Percentiles rank a stretch among this genome's conserved stretches.
phyloP scores from a whole-genome alignment of 352 stramenopile genomes.

The Hyaloperonospora arabidopsidis region DNA sequence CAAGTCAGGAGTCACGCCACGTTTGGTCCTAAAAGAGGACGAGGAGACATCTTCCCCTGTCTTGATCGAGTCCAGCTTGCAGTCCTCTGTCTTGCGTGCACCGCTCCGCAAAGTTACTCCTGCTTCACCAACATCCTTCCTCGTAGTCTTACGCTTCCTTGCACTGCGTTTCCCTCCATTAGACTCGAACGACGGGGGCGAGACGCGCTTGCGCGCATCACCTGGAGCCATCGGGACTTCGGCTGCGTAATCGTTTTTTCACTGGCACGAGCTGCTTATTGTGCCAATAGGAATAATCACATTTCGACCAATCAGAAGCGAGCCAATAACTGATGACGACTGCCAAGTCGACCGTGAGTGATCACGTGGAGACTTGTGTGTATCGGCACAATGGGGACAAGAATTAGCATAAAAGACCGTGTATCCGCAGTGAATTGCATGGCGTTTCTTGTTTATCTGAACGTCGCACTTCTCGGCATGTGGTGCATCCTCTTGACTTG shows the following conservation, averaged over 20 bases:
- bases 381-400: slow-evolving; percentile 4
- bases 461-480: slow-evolving; percentile 78
- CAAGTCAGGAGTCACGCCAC: neutral
- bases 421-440: no score
- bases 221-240: slow-evolving; percentile 25
- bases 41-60: slow-evolving; percentile 15
- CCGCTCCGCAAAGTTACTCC: slow-evolving; percentile 5
- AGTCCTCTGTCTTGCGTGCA: slow-evolving; percentile 10
- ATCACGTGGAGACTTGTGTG: neutral
- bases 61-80: slow-evolving; percentile 2
- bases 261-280: slow-evolving; percentile 3
- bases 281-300: slow-evolving; percentile 8
- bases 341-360: no score
- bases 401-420: neutral
- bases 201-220: slow-evolving; percentile 18
- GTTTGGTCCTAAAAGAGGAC: slow-evolving; percentile 3
- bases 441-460: slow-evolving; percentile 40
- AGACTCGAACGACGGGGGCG: slow-evolving; percentile 15
- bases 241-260: slow-evolving; percentile 3
- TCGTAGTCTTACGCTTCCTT: slow-evolving; percentile 22
- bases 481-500: slow-evolving; percentile 78
- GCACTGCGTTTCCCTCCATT: slow-evolving; percentile 6
- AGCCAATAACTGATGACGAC: no score
- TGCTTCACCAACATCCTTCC: slow-evolving; percentile 1
- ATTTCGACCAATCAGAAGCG: slow-evolving; percentile 8